Percentiles rank a stretch among this genome's conserved stretches.
phyloP scores from a whole-genome alignment of 768 basidiomycete genomes.

The Mycena haematopus region DNA sequence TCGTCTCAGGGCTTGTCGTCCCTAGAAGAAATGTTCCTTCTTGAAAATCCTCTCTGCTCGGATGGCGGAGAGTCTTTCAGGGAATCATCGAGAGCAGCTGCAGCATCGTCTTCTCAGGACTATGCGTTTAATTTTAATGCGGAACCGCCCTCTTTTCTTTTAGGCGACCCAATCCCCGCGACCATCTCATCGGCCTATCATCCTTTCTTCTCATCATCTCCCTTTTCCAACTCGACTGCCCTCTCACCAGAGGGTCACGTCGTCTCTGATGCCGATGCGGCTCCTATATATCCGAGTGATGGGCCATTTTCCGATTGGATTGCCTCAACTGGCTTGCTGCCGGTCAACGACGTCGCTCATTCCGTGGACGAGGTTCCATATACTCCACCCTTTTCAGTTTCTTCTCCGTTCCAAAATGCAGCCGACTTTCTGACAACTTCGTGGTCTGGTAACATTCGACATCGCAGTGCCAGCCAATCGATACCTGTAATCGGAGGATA shows the following conservation, averaged over 20 bases:
- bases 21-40: neutral
- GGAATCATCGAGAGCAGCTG: neutral
- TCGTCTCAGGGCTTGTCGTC: neutral
- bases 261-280: neutral
- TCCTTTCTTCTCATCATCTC: constrained; percentile 4
- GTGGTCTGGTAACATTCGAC: neutral
- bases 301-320: constrained; percentile 14
- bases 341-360: constrained; percentile 12
- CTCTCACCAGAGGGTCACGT: neutral
- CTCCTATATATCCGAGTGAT: constrained; percentile 2
- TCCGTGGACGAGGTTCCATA: constrained; percentile 3
- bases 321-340: constrained; percentile 10
- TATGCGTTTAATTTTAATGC: constrained; percentile 8
- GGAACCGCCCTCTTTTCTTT: neutral
- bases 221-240: neutral
- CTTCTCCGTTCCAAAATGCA: constrained; percentile 6
- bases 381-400: neutral
- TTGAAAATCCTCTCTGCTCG: neutral
- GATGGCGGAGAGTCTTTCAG: neutral
- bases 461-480: neutral
- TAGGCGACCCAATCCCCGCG: neutral
- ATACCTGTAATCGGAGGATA: constrained; percentile 6
- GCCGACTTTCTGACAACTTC: constrained; percentile 6
- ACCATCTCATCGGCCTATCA: neutral
- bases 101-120: constrained; percentile 1